Percentiles rank a stretch among this genome's conserved stretches.
Conservation (phyloP, 2,329 filamentous ascomycete species). For the Penicillium aurantiogriseum region DNA sequence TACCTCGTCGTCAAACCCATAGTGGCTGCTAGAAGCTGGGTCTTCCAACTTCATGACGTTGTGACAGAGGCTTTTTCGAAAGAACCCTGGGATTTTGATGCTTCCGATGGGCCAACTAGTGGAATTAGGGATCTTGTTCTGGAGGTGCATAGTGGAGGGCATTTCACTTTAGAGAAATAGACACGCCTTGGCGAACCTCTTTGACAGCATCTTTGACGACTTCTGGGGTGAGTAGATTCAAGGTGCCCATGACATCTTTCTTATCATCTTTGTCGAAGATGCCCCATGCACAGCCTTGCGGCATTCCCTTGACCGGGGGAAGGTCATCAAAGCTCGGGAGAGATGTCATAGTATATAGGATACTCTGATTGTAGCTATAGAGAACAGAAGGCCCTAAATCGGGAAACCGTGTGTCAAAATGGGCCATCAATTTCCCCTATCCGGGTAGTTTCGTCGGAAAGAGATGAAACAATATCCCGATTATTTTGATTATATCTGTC, state of each 20-base stretch:
- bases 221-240: constrained; percentile 48
- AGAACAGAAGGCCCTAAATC: not conserved
- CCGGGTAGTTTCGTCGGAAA: not conserved
- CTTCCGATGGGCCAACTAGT: constrained; percentile 25
- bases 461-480: not conserved
- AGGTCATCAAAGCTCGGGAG: constrained; percentile 42
- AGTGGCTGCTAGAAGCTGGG: constrained; percentile 34
- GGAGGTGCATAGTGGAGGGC: constrained; percentile 10
- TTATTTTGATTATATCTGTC: not conserved
- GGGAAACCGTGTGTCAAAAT: not conserved
- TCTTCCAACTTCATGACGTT: constrained; percentile 29
- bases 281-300: constrained; percentile 47
- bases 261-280: constrained; percentile 40
- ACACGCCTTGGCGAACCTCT: constrained; percentile 44
- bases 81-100: constrained; percentile 40
- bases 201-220: constrained; percentile 43
- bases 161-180: constrained; percentile 45
- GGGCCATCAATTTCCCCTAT: not conserved
- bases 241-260: constrained; percentile 45
- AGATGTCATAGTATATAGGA: not conserved
- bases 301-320: constrained; percentile 42
- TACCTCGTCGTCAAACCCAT: constrained; percentile 46
- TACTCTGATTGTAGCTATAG: not conserved
- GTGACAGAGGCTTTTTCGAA: constrained; percentile 35
- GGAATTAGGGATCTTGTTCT: not conserved